Evolutionary conservation across 345 rosid species (phyloP), one percentile per base, ranked within the genome.

Genomic region (Mangifera indica): DNA sequence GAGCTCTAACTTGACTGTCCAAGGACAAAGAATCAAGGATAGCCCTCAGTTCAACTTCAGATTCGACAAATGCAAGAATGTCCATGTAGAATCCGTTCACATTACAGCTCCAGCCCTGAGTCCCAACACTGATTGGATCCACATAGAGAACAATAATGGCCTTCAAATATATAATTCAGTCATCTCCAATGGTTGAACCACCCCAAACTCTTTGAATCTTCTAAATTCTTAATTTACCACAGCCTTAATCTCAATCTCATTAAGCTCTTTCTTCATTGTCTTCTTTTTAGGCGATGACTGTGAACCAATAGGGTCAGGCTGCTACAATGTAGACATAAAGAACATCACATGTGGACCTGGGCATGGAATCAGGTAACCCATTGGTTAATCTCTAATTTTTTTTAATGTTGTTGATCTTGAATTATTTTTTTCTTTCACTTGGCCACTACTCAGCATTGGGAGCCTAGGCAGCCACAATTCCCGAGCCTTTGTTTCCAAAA

Each of bases 281-380:
- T 69, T 46, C 45, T 71, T 69, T 67, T 76, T 92, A 29, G 99
- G 99, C 67, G 99, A 95, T 80, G 99, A 95, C 72, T 93, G 99
- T 73, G 85, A 93, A 63, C 89, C 99, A 21, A 93, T 96, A 4
- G 98, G 97, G 51, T 86, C 99, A 24, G 96, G 97, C 49, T 88
- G 93, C 67, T 81, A 82, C 74, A 85, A 91, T 64, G 94, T 96
- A 21, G 93, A 93, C 73, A 89, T 96, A 51, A 76, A 81, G 74
- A 96, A 96, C 87, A 83, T 96, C 21, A 88, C 97, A 20, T 96
- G 99, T 59, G 98, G 99, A 68, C 99, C 97, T 44, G 83, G 99
- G 67, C 99, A 93, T 69, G 99, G 99, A 79, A 91, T 96, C 72
- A 95, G 99, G 99, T 95, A 75, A 29, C 26, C 63, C 59, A 48